phyloP scores from a whole-genome alignment of 1,284 basidiomycete species.

The Trichosporon coremiiforme region DNA sequence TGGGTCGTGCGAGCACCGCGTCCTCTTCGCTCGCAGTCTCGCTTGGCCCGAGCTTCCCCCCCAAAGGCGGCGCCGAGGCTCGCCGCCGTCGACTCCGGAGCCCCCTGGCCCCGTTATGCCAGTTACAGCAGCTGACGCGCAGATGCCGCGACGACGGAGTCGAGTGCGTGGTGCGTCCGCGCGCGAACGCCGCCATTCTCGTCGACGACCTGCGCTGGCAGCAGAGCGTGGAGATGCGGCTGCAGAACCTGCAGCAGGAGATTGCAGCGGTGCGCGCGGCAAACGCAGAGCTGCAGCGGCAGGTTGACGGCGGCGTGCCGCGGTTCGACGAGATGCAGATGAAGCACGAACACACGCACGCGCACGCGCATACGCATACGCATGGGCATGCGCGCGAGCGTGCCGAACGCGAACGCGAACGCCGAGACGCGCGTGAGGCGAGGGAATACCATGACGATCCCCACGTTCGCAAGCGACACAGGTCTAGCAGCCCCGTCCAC shows the following conservation, averaged over 20 bases:
- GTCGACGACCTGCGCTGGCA: conserved; percentile 33
- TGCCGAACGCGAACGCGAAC: background rate
- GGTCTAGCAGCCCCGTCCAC: conserved; percentile 1
- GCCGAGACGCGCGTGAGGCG: background rate
- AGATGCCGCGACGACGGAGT: conserved; percentile 29
- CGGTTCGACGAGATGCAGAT: background rate
- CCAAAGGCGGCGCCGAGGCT: too few relatives aligned
- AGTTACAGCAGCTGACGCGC: conserved; percentile 5
- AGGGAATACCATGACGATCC: background rate
- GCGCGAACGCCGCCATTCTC: conserved; percentile 32
- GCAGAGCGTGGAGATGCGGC: conserved; percentile 29
- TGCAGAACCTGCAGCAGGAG: conserved; percentile 24
- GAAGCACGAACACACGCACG: background rate
- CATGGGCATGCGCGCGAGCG: background rate
- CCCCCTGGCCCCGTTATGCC: too few relatives aligned
- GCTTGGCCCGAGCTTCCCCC: too few relatives aligned
- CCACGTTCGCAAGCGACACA: background rate
- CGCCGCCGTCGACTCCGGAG: too few relatives aligned
- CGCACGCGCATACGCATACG: background rate
- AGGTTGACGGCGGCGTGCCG: background rate
- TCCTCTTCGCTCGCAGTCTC: too few relatives aligned
- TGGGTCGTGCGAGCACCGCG: too few relatives aligned
- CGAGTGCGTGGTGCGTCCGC: conserved; percentile 32
- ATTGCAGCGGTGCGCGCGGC: conserved; percentile 24
- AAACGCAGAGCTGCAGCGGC: conserved; percentile 26